Evolutionary conservation across 106 monocot genomes (phyloP), one percentile per base, ranked within the genome.

Genomic region (Allium cepa): DNA sequence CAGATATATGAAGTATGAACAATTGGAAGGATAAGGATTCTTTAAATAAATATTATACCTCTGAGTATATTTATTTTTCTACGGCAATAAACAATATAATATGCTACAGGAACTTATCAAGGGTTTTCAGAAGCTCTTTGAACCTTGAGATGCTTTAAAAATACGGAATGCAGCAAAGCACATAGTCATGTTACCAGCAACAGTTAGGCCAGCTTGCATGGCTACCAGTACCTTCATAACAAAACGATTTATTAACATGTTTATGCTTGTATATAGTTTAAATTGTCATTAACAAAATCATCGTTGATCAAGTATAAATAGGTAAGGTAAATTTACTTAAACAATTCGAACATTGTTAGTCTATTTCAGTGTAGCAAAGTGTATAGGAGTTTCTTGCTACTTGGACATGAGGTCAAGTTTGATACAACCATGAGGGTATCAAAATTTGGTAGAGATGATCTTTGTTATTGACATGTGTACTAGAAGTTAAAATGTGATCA

Each of bases 121-220:
- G 74, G 63, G n/a, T 64, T 73, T 45, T 66, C 55, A 8, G 85
- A 80, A 26, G 77, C 59, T 72, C 62, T 22, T 22, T 22, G 22
- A 22, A 22, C 22, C 70, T 59, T 78, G 76, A 61, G 81, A 77
- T 81, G 82, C 77, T 78, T 77, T 83, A 66, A 72, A 95, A 57
- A 91, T 88, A 46, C 95, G 85, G 71, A 69, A 88, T 72, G 95
- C 91, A 62, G 91, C 95, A 72, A 91, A 76, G 77, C 85, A 83
- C 91, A 95, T 95, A 12, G 95, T 95, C 48, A 79, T 68, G 73
- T 95, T 95, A 60, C 95, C 91, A 52, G 88, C 65, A 17, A 91
- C 79, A 46, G 95, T 95, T 46, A 91, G 64, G 59, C 77, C 85
- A 26, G 79, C 83, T 67, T 91, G 91, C 51, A 91, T 17, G 59